Base-by-base conservation (phyloP, 1,284 basidiomycete species). In the Leucocoprinus gongylophorus region DNA sequence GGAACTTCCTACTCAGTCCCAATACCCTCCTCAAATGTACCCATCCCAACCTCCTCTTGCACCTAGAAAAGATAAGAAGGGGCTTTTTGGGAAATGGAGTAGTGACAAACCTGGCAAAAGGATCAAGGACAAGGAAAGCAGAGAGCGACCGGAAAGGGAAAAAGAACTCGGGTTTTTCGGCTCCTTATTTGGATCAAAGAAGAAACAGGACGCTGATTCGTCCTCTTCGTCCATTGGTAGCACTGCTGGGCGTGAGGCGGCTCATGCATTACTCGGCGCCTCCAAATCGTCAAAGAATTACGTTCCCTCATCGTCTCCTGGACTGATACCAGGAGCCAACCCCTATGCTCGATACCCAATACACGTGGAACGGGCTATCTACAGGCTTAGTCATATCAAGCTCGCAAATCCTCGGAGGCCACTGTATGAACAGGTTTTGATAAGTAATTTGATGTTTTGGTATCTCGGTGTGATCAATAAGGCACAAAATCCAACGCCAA, bases 401-500 rank as follows among this genome's bases (percentile, higher is more conserved):
- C 77, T 99, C 41, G 95, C 97, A 21, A 98, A 99, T 67, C 95
- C 95, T 9, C 79, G 97, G 48, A 78, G 95, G 40, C 94, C 97
- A 17, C 75, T 99, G 15, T 98, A 97, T 63, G 97, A 99, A 72
- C 95, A 99, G 68, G 95, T 99, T 46, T 73, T 99, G 55, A 99
- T 99, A 68, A 97, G 93, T 62, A 99, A 99, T 67, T 76, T 99
- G 59, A 99, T 98, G 95, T 99, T 99, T 76, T 99, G 95, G 95
- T 99, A 99, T 67, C 78, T 99, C 37, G 91, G 92, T n/a, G 83
- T 99, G 57, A 97, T 99, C 70, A 97, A 98, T 67, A 93, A 88
- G 70, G 76, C 83, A 28, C 83, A 83, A 63, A 77, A 69, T 44
- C 64, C 73, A 15, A 52, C 58, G 28, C 58, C 70, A 26, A 53